Base-by-base conservation (phyloP, 2,329 filamentous ascomycete genomes). In the Nigrospora sphaerica region DNA sequence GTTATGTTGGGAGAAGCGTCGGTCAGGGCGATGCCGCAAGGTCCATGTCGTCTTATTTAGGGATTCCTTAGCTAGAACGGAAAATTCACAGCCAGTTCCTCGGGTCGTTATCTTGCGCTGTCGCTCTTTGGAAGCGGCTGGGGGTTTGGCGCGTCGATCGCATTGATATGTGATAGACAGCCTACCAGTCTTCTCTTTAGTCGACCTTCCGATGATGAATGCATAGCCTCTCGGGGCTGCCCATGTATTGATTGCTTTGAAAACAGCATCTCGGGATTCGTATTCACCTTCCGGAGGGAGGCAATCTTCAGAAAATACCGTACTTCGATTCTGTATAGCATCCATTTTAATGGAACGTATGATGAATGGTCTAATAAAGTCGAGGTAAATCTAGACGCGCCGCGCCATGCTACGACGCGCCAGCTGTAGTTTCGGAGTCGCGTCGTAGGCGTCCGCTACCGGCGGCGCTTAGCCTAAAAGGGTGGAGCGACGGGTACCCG, bases 71-170 rank as follows among this genome's bases (percentile, higher is more conserved):
- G 44, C 45, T 39, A 39, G 4, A 18, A 55, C 18, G 6, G 46
- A 55, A 40, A 54, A 55, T 31, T 44, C 12, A 37, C 39, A 54
- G n/a, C 44, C 44, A 6, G 46, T 50, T 33, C 39, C 34, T 42
- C 44, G 37, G 28, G 16, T 45, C 4, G 42, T 49, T 12, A 49
- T 55, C 19, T 39, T 44, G 11, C 52, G 42, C 37, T 39, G 12
- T n/a, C 52, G 40, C 16, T 42, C 31, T 37, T n/a, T n/a, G 17
- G 32, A 40, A 35, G 33, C 14, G 44, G 31, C 45, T 12, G 32
- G 47, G 35, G 35, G 46, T 14, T 23, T 36, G 16, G 19, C 23
- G 3, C 13, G 23, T n/a, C 42, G 42, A 47, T 47, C 39, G 31
- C n/a, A 49, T 23, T 34, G 17, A 31, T 41, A 42, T 4, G 14